Evolutionary conservation across 2,329 filamentous ascomycete genomes (phyloP).

Genomic region (Beauveria australis): DNA sequence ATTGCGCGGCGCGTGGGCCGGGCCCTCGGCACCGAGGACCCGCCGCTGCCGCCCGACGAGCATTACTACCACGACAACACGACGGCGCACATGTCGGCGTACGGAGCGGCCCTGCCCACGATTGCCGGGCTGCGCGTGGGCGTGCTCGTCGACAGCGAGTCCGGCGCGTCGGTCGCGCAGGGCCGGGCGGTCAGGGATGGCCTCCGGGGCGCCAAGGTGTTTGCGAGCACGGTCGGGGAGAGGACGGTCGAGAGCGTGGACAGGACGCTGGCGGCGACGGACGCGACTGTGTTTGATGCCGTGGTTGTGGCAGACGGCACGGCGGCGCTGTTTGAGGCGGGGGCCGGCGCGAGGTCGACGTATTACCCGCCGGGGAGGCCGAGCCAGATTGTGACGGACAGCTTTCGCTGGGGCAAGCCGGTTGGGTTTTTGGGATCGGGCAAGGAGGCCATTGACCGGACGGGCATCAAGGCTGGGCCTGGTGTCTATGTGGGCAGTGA

Average conservation of each 20-base stretch:
- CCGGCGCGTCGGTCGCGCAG: conserved; percentile 35
- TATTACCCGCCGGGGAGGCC: conserved; percentile 59
- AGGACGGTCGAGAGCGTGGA: conserved; percentile 44
- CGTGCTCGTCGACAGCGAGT: conserved; percentile 43
- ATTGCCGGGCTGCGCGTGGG: conserved; percentile 58
- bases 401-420: conserved; percentile 63
- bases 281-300: conserved; percentile 54
- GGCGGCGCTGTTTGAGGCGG: conserved; percentile 39
- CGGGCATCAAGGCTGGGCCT: conserved; percentile 34
- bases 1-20: conserved; percentile 56
- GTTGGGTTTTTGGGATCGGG: conserved; percentile 49
- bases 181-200: conserved; percentile 41
- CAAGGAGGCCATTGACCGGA: conserved; percentile 28
- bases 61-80: conserved; percentile 63
- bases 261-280: conserved; percentile 56
- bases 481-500: conserved; percentile 33
- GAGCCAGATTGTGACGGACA: conserved; percentile 52
- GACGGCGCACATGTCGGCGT: conserved; percentile 52
- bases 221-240: conserved; percentile 54
- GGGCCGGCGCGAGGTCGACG: conserved; percentile 30
- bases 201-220: conserved; percentile 43
- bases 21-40: conserved; percentile 51
- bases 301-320: conserved; percentile 52
- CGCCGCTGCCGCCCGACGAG: conserved; percentile 46
- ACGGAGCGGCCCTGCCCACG: conserved; percentile 47